Percentiles rank a stretch among this genome's conserved stretches.
Conservation (phyloP, 2,329 filamentous ascomycete genomes). For the Xylaria arbuscula region DNA sequence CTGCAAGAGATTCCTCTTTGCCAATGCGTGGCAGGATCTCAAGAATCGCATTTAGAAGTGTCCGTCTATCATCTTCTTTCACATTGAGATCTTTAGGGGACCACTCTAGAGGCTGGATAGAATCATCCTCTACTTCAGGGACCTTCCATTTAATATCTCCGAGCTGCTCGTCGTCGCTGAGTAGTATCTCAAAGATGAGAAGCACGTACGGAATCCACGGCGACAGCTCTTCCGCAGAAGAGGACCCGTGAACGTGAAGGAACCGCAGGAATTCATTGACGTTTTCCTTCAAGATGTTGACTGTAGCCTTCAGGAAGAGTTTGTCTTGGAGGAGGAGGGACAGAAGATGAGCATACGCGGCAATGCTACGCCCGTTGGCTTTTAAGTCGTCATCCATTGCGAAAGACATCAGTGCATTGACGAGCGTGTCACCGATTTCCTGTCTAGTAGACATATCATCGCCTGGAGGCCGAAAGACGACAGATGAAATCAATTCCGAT, state of each 20-base stretch:
- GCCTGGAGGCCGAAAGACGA: slow-evolving; percentile 69
- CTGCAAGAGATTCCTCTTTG: slow-evolving; percentile 85
- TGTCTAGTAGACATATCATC: slow-evolving; percentile 65
- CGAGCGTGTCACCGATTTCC: slow-evolving; percentile 84
- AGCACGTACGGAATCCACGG: slow-evolving; percentile 94
- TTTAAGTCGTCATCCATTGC: slow-evolving; percentile 71
- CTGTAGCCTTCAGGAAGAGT: slow-evolving; percentile 80
- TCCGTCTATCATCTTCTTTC: slow-evolving; percentile 71
- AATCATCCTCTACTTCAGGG: slow-evolving; percentile 62
- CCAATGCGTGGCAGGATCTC: slow-evolving; percentile 86
- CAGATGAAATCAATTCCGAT: slow-evolving; percentile 83
- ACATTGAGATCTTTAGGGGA: slow-evolving; percentile 71
- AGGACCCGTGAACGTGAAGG: slow-evolving; percentile 75
- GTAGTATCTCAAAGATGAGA: slow-evolving; percentile 86
- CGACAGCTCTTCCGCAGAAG: slow-evolving; percentile 80
- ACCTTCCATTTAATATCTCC: slow-evolving; percentile 76
- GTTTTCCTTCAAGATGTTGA: slow-evolving; percentile 79
- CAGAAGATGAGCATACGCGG: slow-evolving; percentile 91
- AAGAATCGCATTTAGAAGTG: slow-evolving; percentile 80
- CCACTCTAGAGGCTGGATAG: slow-evolving; percentile 66
- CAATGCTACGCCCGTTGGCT: slow-evolving; percentile 71
- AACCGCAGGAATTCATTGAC: slow-evolving; percentile 82
- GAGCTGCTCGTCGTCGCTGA: slow-evolving; percentile 90
- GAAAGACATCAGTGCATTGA: slow-evolving; percentile 82
- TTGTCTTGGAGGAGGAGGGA: slow-evolving; percentile 87